A percentile compares a stretch with the other conserved stretches of the same genome.
Evolutionary conservation across 257 asterid genomes (phyloP).

Genomic region (Echites panduratus): DNA sequence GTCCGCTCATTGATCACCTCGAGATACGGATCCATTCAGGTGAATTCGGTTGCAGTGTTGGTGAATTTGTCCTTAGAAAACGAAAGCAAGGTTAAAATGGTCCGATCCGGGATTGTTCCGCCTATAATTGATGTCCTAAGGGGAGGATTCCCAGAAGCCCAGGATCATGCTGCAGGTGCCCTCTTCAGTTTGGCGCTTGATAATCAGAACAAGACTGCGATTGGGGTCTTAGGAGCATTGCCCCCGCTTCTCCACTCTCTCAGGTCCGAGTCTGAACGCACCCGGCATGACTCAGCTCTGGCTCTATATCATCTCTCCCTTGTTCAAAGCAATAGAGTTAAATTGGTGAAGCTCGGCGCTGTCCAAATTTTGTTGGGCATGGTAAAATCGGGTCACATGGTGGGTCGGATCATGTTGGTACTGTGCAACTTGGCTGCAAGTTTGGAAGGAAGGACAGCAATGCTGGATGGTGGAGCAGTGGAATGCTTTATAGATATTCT

Average conservation of each 20-base stretch:
- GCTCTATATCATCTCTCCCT: conserved; percentile 78
- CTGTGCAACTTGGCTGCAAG: conserved; percentile 67
- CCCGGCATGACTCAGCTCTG: conserved; percentile 76
- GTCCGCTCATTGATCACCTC: conserved; percentile 48
- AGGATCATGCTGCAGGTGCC: conserved; percentile 94
- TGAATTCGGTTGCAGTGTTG: conserved; percentile 70
- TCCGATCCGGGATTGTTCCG: conserved; percentile 84
- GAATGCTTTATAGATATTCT: conserved; percentile 58
- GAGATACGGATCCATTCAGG: conserved; percentile 55
- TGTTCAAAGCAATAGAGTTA: conserved; percentile 77
- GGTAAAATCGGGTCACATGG: conserved; percentile 63
- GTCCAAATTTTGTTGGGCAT: conserved; percentile 55
- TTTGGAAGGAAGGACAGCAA: conserved; percentile 69
- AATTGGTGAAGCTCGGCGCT: conserved; percentile 72
- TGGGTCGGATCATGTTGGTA: conserved; percentile 52
- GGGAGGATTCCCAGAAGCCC: conserved; percentile 62
- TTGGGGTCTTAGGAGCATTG: conserved; percentile 88
- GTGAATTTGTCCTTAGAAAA: conserved; percentile 81
- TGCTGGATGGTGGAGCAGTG: conserved; percentile 60
- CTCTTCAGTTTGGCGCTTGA: conserved; percentile 85
- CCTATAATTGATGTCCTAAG: conserved; percentile 62
- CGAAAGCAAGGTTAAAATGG: conserved; percentile 77
- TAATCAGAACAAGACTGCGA: conserved; percentile 77
- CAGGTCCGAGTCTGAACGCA: conserved; percentile 71
- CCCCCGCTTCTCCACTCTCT: conserved; percentile 76